Percentiles rank a stretch among this genome's conserved stretches.
Conservation (phyloP, 2,329 filamentous ascomycete genomes). For the Celoporthe dispersa region DNA sequence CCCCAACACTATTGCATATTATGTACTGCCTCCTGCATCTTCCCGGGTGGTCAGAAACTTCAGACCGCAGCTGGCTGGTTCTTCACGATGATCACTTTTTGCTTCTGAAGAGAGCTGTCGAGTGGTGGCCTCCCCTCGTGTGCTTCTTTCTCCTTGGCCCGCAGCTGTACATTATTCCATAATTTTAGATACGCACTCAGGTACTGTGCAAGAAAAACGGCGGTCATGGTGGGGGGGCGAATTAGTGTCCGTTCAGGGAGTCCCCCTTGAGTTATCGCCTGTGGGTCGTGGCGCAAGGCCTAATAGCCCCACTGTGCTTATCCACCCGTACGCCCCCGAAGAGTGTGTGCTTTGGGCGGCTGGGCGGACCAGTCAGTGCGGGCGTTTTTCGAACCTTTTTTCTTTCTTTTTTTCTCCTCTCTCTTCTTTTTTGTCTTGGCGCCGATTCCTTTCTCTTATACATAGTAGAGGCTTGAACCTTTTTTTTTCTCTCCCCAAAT, state of each 20-base stretch:
- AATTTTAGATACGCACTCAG: too few relatives aligned
- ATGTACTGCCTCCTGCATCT: not conserved
- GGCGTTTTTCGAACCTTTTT: slow-evolving; percentile 7
- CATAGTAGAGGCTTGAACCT: not conserved
- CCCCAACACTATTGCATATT: not conserved
- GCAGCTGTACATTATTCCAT: too few relatives aligned
- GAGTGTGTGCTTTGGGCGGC: not conserved
- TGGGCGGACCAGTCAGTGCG: not conserved
- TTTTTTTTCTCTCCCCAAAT: not conserved
- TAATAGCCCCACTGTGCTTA: not conserved
- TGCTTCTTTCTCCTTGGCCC: too few relatives aligned
- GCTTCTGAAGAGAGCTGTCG: too few relatives aligned
- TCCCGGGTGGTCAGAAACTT: not conserved
- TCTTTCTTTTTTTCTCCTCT: not conserved
- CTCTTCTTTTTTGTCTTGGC: not conserved
- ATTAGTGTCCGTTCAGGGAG: not conserved
- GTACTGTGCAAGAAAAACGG: not conserved
- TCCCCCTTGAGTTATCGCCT: not conserved
- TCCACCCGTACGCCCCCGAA: not conserved
- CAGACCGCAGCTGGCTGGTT: not conserved
- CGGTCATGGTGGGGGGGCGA: not conserved
- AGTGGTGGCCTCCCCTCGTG: too few relatives aligned
- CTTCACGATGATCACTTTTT: not conserved
- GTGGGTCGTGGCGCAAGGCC: not conserved
- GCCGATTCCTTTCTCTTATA: not conserved